phyloP scores from a whole-genome alignment of 805 yeast genomes.

The Kuraishia ogatae region DNA sequence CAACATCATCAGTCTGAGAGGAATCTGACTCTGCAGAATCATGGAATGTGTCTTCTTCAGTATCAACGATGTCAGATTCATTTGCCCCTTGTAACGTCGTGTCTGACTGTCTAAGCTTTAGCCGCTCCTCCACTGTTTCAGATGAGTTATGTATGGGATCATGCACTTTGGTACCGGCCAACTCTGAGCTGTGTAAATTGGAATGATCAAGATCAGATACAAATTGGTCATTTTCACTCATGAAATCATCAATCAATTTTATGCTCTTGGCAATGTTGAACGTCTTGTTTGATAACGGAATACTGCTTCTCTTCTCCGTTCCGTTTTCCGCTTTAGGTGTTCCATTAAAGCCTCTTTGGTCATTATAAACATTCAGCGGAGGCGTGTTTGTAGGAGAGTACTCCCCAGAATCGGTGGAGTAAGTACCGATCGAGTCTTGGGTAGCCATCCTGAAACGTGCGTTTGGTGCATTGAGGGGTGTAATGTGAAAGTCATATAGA shows the following conservation, averaged over 20 bases:
- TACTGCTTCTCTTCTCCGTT: constrained; percentile 13
- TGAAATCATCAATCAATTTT: constrained; percentile 4
- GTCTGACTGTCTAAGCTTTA: neutral
- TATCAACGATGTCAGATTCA: neutral
- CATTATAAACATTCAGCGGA: constrained; percentile 5
- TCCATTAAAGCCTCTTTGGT: constrained; percentile 3
- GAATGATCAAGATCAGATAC: neutral
- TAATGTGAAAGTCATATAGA: neutral
- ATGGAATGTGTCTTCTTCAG: neutral
- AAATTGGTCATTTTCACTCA: constrained; percentile 2
- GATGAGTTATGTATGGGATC: neutral
- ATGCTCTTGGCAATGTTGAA: constrained; percentile 25
- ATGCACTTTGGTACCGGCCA: neutral
- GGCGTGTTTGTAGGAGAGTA: constrained; percentile 3
- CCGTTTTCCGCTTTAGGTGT: constrained; percentile 14
- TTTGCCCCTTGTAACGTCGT: neutral
- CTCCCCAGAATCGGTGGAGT: constrained; percentile 15
- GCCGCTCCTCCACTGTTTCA: neutral
- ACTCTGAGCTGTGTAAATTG: neutral
- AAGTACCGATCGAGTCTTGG: constrained; percentile 18
- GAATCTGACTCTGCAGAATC: neutral
- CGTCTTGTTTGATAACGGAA: constrained; percentile 32
- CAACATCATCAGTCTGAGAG: neutral
- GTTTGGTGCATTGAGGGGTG: constrained; percentile 6
- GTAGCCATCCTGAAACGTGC: constrained; percentile 10